Percentiles rank a stretch among this genome's conserved stretches.
phyloP scores from a whole-genome alignment of 306 rosid genomes.

The Cicer chorassanicum region DNA sequence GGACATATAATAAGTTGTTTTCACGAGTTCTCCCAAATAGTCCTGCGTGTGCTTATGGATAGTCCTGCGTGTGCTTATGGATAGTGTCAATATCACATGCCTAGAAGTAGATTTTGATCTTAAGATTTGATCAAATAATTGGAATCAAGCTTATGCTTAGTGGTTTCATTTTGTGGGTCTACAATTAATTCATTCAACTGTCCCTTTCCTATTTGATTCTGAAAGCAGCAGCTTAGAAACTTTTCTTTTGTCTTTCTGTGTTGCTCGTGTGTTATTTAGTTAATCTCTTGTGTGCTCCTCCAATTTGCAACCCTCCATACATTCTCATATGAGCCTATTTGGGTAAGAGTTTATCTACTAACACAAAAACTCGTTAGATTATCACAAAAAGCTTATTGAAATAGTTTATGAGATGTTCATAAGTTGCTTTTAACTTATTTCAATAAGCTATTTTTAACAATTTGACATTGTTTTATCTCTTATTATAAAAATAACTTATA shows the following conservation, averaged over 20 bases:
- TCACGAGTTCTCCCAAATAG: too few relatives aligned
- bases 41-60: too few relatives aligned
- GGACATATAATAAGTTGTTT: too few relatives aligned
- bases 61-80: too few relatives aligned
- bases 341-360: too few relatives aligned
- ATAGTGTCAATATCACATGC: constrained; percentile 11
- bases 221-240: constrained; percentile 33
- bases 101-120: constrained; percentile 28
- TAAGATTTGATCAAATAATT: constrained; percentile 38
- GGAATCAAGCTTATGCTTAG: constrained; percentile 32
- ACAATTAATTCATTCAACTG: neutral
- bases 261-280: constrained; percentile 21
- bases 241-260: constrained; percentile 37
- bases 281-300: neutral
- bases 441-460: too few relatives aligned
- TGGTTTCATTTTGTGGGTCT: constrained; percentile 41
- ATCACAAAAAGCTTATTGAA: too few relatives aligned
- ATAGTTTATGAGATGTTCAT: too few relatives aligned
- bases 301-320: constrained; percentile 16
- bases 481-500: too few relatives aligned
- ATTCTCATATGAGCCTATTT: constrained; percentile 13
- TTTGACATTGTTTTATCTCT: too few relatives aligned
- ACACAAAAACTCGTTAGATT: too few relatives aligned
- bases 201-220: constrained; percentile 42
- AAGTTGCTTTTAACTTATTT: too few relatives aligned